phyloP scores from a whole-genome alignment of 1,284 basidiomycete species.

The Irpex sp. region DNA sequence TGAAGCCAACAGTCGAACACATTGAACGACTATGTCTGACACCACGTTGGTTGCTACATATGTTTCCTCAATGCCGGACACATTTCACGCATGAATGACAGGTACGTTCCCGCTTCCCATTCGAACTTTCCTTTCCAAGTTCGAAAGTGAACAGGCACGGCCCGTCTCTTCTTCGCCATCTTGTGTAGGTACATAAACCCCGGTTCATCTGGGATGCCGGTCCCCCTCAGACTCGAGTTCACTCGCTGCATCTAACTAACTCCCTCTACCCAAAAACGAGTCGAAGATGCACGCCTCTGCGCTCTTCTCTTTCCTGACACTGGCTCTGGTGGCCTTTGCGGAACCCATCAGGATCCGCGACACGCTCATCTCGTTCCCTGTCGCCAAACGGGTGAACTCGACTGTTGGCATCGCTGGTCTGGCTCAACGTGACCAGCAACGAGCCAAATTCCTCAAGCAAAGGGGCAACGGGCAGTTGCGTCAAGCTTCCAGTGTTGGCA shows the following conservation, averaged over 20 bases:
- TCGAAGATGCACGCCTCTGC: conserved; percentile 1
- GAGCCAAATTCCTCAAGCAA: conserved; percentile 41
- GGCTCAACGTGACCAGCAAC: conserved; percentile 51
- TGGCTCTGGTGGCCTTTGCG: conserved; percentile 45
- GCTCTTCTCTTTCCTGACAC: conserved; percentile 16
- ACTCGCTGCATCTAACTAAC: neutral
- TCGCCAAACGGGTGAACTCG: conserved; percentile 48
- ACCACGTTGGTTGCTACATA: neutral
- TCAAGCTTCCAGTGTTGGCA: conserved; percentile 29
- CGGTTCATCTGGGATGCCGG: neutral
- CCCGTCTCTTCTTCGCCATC: neutral
- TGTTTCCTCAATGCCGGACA: neutral
- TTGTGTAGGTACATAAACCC: neutral
- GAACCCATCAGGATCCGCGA: conserved; percentile 38
- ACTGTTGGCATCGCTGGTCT: conserved; percentile 36
- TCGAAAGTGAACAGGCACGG: no score
- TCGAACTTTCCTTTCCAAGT: neutral
- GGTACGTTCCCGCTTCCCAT: neutral
- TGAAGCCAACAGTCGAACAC: neutral
- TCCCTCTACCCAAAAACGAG: neutral
- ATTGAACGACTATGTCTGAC: neutral
- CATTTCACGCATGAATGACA: neutral
- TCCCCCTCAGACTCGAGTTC: conserved; percentile 4
- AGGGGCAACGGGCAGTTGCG: conserved; percentile 20
- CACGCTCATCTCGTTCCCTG: conserved; percentile 39